Percentiles rank a stretch among this genome's conserved stretches.
Conservation (phyloP, 305 asterid genomes). For the Euphrasia arctica region DNA sequence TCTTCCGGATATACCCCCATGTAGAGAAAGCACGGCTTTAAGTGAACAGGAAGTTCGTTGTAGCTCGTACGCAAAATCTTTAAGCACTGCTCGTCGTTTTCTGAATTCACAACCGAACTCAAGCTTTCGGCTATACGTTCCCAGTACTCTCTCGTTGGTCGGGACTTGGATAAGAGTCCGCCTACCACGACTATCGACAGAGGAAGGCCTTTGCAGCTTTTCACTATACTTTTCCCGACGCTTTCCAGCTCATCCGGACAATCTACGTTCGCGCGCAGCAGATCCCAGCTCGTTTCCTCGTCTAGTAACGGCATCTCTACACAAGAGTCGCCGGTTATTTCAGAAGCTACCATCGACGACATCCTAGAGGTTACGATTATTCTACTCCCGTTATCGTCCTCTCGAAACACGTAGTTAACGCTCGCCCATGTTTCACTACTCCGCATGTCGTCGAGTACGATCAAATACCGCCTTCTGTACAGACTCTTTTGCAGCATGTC, state of each 20-base stretch:
- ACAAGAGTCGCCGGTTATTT: background rate
- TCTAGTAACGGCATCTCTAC: background rate
- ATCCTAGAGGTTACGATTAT: background rate
- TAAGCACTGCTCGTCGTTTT: background rate
- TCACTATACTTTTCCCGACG: background rate
- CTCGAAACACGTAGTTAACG: background rate
- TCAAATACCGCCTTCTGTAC: background rate
- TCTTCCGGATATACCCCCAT: background rate
- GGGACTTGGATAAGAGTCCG: background rate
- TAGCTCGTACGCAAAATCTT: background rate
- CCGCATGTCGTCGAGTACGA: background rate
- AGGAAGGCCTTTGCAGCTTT: constrained; percentile 2
- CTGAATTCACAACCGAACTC: background rate
- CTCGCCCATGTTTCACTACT: background rate
- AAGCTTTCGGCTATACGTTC: background rate
- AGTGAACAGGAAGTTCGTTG: background rate
- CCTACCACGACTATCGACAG: background rate
- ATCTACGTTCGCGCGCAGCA: background rate
- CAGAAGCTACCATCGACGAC: background rate
- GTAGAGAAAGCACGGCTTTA: background rate
- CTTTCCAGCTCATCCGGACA: background rate
- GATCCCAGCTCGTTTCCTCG: background rate
- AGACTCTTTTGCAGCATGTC: background rate
- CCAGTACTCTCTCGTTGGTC: constrained; percentile 1
- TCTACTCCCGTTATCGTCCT: background rate